Evolutionary conservation across 768 basidiomycete genomes (phyloP).

Genomic region (Russula sp.): DNA sequence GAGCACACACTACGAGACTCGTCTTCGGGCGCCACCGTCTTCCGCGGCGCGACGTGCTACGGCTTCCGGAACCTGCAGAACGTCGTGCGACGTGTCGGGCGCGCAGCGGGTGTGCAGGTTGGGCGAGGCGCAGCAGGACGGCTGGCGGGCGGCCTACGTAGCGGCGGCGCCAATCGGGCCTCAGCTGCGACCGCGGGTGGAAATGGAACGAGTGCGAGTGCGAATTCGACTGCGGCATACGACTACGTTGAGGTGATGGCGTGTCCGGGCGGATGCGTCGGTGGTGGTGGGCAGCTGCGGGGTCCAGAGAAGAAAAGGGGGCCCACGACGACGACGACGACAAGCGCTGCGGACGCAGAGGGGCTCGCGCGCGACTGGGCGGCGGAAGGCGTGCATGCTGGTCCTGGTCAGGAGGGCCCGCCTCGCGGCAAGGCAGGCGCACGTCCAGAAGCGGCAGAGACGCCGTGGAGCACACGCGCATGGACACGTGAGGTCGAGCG

Average conservation of each 20-base stretch:
- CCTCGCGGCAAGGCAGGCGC: slow-evolving; percentile 2
- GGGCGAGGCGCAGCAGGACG: slow-evolving; percentile 63
- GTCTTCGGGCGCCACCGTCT: slow-evolving; percentile 57
- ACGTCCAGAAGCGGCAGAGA: slow-evolving; percentile 36
- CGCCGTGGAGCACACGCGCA: slow-evolving; percentile 76
- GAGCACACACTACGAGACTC: slow-evolving; percentile 59
- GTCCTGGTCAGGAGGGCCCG: background rate
- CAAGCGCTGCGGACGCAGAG: slow-evolving; percentile 46
- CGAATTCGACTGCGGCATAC: slow-evolving; percentile 42
- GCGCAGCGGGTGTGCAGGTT: slow-evolving; percentile 36
- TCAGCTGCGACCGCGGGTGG: background rate
- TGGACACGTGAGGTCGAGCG: slow-evolving; percentile 80
- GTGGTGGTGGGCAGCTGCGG: slow-evolving; percentile 86
- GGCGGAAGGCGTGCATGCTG: slow-evolving; percentile 40
- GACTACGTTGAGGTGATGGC: slow-evolving; percentile 99
- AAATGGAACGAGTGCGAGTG: background rate
- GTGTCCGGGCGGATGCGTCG: slow-evolving; percentile 95
- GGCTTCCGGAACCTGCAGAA: slow-evolving; percentile 98
- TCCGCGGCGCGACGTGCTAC: slow-evolving; percentile 93
- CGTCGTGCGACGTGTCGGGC: slow-evolving; percentile 55
- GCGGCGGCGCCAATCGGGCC: slow-evolving; percentile 29
- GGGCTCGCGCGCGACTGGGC: slow-evolving; percentile 62
- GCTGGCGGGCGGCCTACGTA: slow-evolving; percentile 30
- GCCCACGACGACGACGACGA: slow-evolving; percentile 13
- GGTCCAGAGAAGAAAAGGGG: background rate